These are phyloP conservation scores for Fusarium sp. DNA, from an alignment of 2,329 filamentous ascomycete genomes.

Conservation along the genomic window DNA sequence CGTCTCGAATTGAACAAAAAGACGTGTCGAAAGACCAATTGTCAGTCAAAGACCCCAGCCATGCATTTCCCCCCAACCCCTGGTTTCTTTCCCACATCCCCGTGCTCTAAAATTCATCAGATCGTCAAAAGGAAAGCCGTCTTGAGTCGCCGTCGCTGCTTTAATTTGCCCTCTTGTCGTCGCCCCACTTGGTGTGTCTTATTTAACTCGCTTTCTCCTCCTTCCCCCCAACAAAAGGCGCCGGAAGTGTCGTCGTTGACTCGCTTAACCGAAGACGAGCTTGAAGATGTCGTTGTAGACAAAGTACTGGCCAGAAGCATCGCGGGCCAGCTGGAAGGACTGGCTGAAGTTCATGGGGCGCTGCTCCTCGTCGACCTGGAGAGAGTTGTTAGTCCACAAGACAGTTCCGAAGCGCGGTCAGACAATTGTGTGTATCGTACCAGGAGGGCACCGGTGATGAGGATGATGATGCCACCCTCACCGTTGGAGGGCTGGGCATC, in stretches of 20 bases:
- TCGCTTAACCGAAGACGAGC: slow-evolving; percentile 77
- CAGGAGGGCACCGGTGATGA: slow-evolving; percentile 88
- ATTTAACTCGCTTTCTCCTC: slow-evolving; percentile 14
- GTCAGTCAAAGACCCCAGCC: slow-evolving; percentile 13
- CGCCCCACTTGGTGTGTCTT: slow-evolving; percentile 28
- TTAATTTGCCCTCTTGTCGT: slow-evolving; percentile 31
- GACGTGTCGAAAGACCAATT: slow-evolving; percentile 7
- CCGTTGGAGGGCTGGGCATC: slow-evolving; percentile 82
- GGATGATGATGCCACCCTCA: slow-evolving; percentile 80
- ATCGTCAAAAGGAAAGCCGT: slow-evolving; percentile 36
- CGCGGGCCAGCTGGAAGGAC: slow-evolving; percentile 84
- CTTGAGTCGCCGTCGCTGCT: slow-evolving; percentile 24
- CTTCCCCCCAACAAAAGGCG: background rate
- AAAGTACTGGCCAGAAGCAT: slow-evolving; percentile 77
- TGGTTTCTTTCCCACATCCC: slow-evolving; percentile 5
- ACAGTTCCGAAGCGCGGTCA: background rate
- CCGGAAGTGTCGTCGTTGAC: background rate
- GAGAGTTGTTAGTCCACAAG: slow-evolving; percentile 10
- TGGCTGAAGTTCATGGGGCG: slow-evolving; percentile 93
- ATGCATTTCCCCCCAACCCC: background rate
- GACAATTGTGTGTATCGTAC: slow-evolving; percentile 63
- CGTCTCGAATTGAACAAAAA: background rate
- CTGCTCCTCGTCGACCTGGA: slow-evolving; percentile 86
- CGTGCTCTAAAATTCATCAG: slow-evolving; percentile 37
- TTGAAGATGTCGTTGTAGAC: slow-evolving; percentile 97